Evolutionary conservation across 768 basidiomycete genomes (phyloP).

Genomic region (Tulasnella sp.): DNA sequence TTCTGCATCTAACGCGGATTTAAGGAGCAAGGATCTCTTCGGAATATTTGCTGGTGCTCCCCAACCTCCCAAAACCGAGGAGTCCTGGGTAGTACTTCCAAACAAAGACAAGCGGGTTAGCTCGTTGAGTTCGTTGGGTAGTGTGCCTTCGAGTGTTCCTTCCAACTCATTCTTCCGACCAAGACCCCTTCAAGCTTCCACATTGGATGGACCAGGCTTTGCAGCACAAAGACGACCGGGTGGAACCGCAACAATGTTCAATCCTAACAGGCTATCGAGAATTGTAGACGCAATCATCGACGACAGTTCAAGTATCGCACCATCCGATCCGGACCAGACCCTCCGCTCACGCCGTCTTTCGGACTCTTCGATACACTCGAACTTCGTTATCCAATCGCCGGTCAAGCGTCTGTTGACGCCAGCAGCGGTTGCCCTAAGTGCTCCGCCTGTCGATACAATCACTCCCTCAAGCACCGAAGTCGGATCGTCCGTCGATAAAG

Average conservation of each 20-base stretch:
- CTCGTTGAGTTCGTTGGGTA: background rate
- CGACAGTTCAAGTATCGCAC: slow-evolving; percentile 17
- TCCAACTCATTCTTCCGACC: background rate
- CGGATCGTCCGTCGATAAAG: slow-evolving; percentile 19
- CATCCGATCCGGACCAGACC: slow-evolving; percentile 38
- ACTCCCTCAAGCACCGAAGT: background rate
- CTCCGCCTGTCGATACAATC: slow-evolving; percentile 1
- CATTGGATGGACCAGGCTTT: background rate
- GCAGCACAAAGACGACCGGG: slow-evolving; percentile 18
- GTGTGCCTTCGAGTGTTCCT: background rate
- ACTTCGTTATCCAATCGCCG: slow-evolving; percentile 40
- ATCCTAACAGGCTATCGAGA: slow-evolving; percentile 36
- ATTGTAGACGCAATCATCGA: slow-evolving; percentile 74
- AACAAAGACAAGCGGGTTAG: slow-evolving; percentile 22
- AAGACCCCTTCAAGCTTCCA: background rate
- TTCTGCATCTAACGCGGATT: background rate
- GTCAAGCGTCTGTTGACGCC: slow-evolving; percentile 21
- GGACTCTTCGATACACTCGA: slow-evolving; percentile 85
- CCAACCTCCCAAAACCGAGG: slow-evolving; percentile 28
- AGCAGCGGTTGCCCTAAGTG: slow-evolving; percentile 32
- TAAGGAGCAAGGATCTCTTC: slow-evolving; percentile 34
- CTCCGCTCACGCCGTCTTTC: slow-evolving; percentile 64
- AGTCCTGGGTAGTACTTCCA: slow-evolving; percentile 66
- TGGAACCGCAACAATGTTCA: slow-evolving; percentile 12
- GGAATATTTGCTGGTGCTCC: slow-evolving; percentile 91